Evolutionary conservation across 2,329 filamentous ascomycete species (phyloP), one percentile per base, ranked within the genome.

Genomic region (Triangularia setosa): DNA sequence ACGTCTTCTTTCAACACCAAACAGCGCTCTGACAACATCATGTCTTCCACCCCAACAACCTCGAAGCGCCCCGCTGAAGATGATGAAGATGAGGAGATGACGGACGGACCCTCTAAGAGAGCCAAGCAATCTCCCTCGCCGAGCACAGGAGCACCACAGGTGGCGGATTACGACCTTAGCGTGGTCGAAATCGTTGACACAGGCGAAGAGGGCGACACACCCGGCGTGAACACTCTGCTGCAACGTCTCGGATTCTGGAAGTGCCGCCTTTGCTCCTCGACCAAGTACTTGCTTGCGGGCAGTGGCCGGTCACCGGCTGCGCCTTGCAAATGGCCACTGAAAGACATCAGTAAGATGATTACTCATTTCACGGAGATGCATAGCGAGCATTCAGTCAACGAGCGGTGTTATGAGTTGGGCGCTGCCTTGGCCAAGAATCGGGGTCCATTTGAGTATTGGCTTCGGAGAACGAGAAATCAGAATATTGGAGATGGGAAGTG

Each of bases 361-460:
- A 79, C 79, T 23, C 80, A 82, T 69, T 81, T 77, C 66, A 77
- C 79, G 9, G 78, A 80, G 58, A 76, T 81, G 75, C 80, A 82
- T 68, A 73, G 71, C 2, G 80, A 82, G 73, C 79, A 82, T 67
- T 68, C 73, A 18, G 75, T 76, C 0, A 64, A 70, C 0, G 79
- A 81, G 71, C 74, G 80, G 9, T 81, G 79, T 63, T 65, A 66
- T 11, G 80, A 81, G 72, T 72, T 82, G 2, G 79, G 79, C 16
- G 73, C 73, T 16, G 79, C 79, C 0, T 74, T 82, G 7, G 72
- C 73, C 12, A 70, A 72, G 33, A 82, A 81, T 65, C 75, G 79
- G 76, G 79, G 80, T 0, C 79, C 80, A 0, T 80, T 82, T 64
- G 76, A 79, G 70, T 80, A 82, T 69, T 82, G 79, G 79, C 73